Evolutionary conservation across 148 eudicot genomes (phyloP).

Genomic region (Silene conica): DNA sequence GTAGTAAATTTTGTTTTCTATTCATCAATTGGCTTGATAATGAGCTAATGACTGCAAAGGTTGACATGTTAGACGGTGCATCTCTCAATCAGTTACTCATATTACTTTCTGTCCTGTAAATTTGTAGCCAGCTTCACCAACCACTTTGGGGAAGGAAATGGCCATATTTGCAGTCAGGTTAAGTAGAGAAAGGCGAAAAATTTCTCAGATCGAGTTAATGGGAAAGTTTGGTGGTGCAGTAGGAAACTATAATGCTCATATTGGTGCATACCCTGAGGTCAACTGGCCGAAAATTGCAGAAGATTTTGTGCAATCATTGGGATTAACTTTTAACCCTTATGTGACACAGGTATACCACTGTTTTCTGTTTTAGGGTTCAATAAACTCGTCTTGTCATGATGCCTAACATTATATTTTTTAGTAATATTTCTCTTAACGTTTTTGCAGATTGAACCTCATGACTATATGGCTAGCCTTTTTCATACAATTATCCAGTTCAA

Average conservation of each 20-base stretch:
- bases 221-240: slow-evolving; percentile 98
- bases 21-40: too few species aligned
- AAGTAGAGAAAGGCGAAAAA: slow-evolving; percentile 52
- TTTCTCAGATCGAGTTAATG: slow-evolving; percentile 58
- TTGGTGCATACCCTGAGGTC: slow-evolving; percentile 75
- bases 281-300: slow-evolving; percentile 77
- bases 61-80: neutral
- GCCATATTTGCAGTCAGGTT: slow-evolving; percentile 71
- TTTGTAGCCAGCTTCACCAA: slow-evolving; percentile 92
- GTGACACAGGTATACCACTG: slow-evolving; percentile 58
- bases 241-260: slow-evolving; percentile 91
- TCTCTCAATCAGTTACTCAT: neutral
- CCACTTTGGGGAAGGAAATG: slow-evolving; percentile 91
- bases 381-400: neutral
- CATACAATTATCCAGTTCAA: slow-evolving; percentile 69
- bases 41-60: too few species aligned
- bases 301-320: slow-evolving; percentile 78
- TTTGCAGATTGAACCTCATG: slow-evolving; percentile 93
- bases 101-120: neutral
- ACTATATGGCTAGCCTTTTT: slow-evolving; percentile 89
- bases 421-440: neutral
- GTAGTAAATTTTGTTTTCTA: too few species aligned
- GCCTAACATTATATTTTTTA: neutral
- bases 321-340: slow-evolving; percentile 83
- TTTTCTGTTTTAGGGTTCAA: slow-evolving; percentile 7